Evolutionary conservation across 208 protist species (phyloP).

Genomic region (Crithidia expoeki): DNA sequence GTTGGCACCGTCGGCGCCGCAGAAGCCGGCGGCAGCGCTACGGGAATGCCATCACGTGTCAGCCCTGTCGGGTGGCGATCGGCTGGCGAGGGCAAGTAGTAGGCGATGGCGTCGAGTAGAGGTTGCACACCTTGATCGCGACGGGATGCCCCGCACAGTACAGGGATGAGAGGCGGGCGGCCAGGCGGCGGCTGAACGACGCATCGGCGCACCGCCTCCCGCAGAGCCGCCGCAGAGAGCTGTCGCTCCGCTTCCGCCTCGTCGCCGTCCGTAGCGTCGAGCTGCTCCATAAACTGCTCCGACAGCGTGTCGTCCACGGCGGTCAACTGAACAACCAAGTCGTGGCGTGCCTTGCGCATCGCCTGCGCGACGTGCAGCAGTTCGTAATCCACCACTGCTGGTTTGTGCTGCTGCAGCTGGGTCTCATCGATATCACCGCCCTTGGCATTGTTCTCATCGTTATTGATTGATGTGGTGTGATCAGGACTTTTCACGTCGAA

Average conservation of each 20-base stretch:
- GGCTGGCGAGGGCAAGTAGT: constrained; percentile 93
- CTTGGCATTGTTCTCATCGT: not conserved
- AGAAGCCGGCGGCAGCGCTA: constrained; percentile 50
- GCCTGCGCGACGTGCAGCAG: constrained; percentile 45
- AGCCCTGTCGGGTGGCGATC: constrained; percentile 73
- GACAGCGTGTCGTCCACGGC: constrained; percentile 69
- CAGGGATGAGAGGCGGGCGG: constrained; percentile 59
- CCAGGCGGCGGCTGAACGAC: constrained; percentile 38
- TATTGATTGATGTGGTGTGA: not conserved
- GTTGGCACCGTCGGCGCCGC: constrained; percentile 48
- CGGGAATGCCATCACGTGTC: constrained; percentile 43
- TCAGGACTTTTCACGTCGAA: not conserved
- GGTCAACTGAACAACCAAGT: constrained; percentile 70
- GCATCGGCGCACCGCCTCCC: constrained; percentile 65
- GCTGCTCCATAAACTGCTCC: constrained; percentile 60
- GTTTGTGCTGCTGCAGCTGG: not conserved
- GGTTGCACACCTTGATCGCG: constrained; percentile 93
- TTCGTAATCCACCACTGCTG: constrained; percentile 28
- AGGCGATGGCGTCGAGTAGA: constrained; percentile 87
- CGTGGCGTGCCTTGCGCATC: constrained; percentile 46
- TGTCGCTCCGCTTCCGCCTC: constrained; percentile 67
- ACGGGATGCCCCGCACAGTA: constrained; percentile 92
- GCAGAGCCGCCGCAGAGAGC: constrained; percentile 56
- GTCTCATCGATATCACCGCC: no score
- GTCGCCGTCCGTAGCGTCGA: constrained; percentile 78